phyloP scores from a whole-genome alignment of 768 basidiomycete genomes.

The Amanita muscaria region DNA sequence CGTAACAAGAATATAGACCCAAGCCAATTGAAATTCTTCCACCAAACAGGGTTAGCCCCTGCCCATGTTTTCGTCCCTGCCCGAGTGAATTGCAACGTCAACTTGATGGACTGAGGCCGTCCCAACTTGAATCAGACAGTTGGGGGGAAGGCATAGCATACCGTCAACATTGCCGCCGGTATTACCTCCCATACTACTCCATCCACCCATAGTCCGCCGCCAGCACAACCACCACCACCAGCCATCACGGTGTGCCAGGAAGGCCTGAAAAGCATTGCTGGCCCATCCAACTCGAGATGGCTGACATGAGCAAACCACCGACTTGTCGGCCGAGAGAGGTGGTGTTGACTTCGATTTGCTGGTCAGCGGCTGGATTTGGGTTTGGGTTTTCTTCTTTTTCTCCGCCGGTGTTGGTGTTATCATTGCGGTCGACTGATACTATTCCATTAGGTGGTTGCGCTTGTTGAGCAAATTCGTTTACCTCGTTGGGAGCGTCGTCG shows the following conservation, averaged over 20 bases:
- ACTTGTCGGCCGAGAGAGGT: slow-evolving; percentile 59
- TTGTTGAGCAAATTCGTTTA: no score
- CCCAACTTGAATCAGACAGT: slow-evolving; percentile 11
- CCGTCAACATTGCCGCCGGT: not conserved
- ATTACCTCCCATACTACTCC: slow-evolving; percentile 6
- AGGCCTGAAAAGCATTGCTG: slow-evolving; percentile 42
- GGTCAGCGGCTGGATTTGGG: slow-evolving; percentile 42
- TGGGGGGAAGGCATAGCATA: not conserved
- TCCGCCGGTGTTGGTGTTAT: not conserved
- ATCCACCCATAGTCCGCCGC: slow-evolving; percentile 5
- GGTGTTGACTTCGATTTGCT: slow-evolving; percentile 47
- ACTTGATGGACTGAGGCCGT: slow-evolving; percentile 17
- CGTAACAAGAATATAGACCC: slow-evolving; percentile 34
- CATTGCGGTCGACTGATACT: not conserved
- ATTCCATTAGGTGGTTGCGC: no score
- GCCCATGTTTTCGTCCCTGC: slow-evolving; percentile 55
- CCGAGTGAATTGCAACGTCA: slow-evolving; percentile 41
- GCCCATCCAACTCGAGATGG: slow-evolving; percentile 61
- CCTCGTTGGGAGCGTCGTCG: no score
- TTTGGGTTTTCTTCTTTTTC: slow-evolving; percentile 26
- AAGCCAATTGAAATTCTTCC: slow-evolving; percentile 9
- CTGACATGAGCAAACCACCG: slow-evolving; percentile 60
- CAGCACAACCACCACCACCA: no score
- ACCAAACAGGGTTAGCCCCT: slow-evolving; percentile 71
- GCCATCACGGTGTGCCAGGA: slow-evolving; percentile 27